Conservation (phyloP, 1,284 basidiomycete species). For the Austroboletus novae-zelandiae region DNA sequence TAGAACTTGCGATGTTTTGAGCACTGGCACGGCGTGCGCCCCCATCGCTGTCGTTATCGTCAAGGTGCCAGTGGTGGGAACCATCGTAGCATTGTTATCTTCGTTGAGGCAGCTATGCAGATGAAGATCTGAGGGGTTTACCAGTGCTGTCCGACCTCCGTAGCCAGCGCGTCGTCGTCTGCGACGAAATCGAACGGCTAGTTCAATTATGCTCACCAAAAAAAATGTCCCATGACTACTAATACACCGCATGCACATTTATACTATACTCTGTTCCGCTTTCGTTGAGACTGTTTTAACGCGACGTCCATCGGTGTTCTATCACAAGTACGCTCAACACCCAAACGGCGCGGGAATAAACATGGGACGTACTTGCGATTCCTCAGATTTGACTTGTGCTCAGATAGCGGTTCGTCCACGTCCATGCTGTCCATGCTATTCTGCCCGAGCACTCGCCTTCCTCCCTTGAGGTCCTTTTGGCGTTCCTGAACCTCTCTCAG, state of each 20-base stretch:
- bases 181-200: no score
- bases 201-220: no score
- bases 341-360: background rate
- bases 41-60: no score
- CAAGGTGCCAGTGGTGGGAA: no score
- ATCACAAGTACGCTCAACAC: background rate
- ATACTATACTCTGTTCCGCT: constrained; percentile 42
- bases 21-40: no score
- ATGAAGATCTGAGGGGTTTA: no score
- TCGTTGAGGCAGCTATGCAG: no score
- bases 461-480: constrained; percentile 51
- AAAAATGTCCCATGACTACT: background rate
- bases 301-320: constrained; percentile 34
- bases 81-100: no score
- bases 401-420: constrained; percentile 42
- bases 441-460: constrained; percentile 23
- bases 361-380: constrained; percentile 48
- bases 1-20: no score
- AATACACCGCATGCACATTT: constrained; percentile 10
- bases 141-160: no score
- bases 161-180: no score
- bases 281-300: constrained; percentile 38
- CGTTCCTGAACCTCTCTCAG: constrained; percentile 42
- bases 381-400: constrained; percentile 40
- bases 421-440: constrained; percentile 44